Evolutionary conservation across 345 rosid species (phyloP), one percentile per base, ranked within the genome.

Genomic region (Hibiscus mutabilis): DNA sequence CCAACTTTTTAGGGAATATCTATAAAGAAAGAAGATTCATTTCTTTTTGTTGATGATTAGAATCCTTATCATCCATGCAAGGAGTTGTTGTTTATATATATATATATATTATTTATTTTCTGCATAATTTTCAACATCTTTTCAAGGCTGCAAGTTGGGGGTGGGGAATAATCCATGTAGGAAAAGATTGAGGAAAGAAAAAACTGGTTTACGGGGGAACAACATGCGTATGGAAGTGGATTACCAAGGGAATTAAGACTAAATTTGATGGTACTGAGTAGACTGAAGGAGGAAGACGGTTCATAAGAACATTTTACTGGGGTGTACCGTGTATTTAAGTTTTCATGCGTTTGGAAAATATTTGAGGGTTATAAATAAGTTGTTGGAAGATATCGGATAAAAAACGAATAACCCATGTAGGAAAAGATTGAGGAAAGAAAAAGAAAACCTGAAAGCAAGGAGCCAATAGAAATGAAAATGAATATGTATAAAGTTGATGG

Each of bases 61-160:
- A 83, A 76, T 83, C 82, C 79, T 78, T 80, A 80, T 83, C 82
- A n/a, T n/a, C n/a, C n/a, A n/a, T n/a, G n/a, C n/a, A n/a, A n/a
- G n/a, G n/a, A n/a, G n/a, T n/a, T n/a, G n/a, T n/a, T n/a, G n/a
- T n/a, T n/a, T n/a, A n/a, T n/a, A n/a, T n/a, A n/a, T n/a, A n/a
- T n/a, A n/a, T n/a, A n/a, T n/a, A n/a, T n/a, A n/a, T n/a, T n/a
- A n/a, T n/a, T n/a, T n/a, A n/a, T n/a, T n/a, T 69, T 82, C 78
- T 14, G 7, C 55, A 74, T 6, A n/a, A 0, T 35, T 66, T 66
- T 78, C 78, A 60, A 62, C 59, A 73, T 69, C 74, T 73, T 71
- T 78, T 78, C 35, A 56, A 22, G 69, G 40, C 31, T 59, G 79
- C 79, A 82, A 79, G 79, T 82, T 75, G 82, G 6, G 42, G 19